Conservation (phyloP, 169 alveolate genomes). For the Perkinsus olseni region DNA sequence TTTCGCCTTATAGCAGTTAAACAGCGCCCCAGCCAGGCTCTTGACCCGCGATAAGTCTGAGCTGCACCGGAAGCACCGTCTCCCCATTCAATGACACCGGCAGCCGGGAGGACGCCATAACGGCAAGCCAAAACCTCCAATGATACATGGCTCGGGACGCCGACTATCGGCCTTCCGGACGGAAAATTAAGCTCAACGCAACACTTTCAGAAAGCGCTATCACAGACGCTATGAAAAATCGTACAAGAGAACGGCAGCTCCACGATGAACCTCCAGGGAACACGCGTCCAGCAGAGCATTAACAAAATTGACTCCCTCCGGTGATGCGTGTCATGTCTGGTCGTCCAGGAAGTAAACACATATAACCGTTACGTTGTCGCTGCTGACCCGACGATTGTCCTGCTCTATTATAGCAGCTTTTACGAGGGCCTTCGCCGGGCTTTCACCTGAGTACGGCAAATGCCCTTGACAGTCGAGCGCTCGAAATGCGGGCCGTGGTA, state of each 20-base stretch:
- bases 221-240: background rate
- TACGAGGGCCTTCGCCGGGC: slow-evolving; percentile 26
- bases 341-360: slow-evolving; percentile 7
- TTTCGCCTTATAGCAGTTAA: background rate
- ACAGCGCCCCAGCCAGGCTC: background rate
- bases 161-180: background rate
- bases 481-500: too few species aligned
- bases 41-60: background rate
- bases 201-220: background rate
- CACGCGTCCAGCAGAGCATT: background rate
- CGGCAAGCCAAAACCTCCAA: too few species aligned
- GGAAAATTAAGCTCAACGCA: background rate
- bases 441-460: background rate
- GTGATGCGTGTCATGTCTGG: background rate
- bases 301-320: too few species aligned
- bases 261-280: background rate
- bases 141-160: too few species aligned
- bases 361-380: slow-evolving; percentile 26
- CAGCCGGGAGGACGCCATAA: background rate
- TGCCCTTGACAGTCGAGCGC: too few species aligned
- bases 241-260: background rate
- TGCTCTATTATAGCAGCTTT: slow-evolving; percentile 18
- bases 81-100: background rate
- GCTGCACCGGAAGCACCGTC: background rate
- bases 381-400: slow-evolving; percentile 13